Evolutionary conservation across 148 eudicot genomes (phyloP), one percentile per base, ranked within the genome.

Genomic region (Arctostaphylos glauca): DNA sequence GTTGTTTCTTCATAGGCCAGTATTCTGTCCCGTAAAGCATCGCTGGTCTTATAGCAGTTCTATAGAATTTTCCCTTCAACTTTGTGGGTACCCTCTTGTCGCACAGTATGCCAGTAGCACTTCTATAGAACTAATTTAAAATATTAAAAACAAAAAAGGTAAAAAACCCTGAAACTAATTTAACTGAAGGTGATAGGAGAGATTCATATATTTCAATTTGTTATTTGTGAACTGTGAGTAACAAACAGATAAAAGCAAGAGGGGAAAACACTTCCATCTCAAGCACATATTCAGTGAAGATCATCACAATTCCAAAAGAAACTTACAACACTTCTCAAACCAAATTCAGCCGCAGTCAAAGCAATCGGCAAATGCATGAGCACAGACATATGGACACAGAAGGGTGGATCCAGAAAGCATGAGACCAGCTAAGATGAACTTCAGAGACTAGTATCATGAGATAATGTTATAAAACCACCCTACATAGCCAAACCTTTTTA

Each of bases 331-430:
- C n/a, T 49, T n/a, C 21, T 8, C 6, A 6, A 44, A 50, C 59
- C 5, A 31, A 50, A 3, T 66, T 80, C 23, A 10, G 5, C 82
- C 5, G 48, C 31, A 3, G 46, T 41, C 7, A 41, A 70, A 66
- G 71, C 18, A 25, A 53, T 80, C 76, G 52, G 72, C 3, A 80
- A 52, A 67, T 52, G 56, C 31, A 31, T 47, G 59, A 80, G 5
- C 54, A 21, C 25, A 50, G 55, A 80, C 48, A 68, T 48, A 25
- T 5, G 18, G 60, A 80, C 67, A 67, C 76, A 50, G 25, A 80
- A 64, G 71, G 16, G 25, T 80, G 81, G 53, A 79, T 59, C 13
- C n/a, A 5, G 47, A 64, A 80, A 47, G 23, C 72, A 64, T n/a
- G 53, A 62, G 52, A 67, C 56, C 16, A 80, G 74, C 73, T 68